A percentile compares a stretch with the other conserved stretches of the same genome.
phyloP scores from a whole-genome alignment of 495 filamentous ascomycete species.

The Corynascus novoguineensis region DNA sequence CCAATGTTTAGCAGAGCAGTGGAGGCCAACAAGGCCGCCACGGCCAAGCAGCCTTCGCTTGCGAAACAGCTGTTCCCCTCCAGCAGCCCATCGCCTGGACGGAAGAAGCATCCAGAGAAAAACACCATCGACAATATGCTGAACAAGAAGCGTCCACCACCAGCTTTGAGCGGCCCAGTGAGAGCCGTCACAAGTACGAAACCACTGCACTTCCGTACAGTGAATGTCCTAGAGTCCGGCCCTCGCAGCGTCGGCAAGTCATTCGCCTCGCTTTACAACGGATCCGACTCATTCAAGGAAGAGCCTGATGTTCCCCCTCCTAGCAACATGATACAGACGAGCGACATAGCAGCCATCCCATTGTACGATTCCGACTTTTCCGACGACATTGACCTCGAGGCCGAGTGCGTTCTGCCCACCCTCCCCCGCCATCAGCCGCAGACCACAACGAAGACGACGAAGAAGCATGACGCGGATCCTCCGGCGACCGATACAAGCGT shows the following conservation, averaged over 20 bases:
- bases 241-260: constrained; percentile 13
- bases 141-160: constrained; percentile 14
- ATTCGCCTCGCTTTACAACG: constrained; percentile 37
- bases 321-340: neutral
- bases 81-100: constrained; percentile 35
- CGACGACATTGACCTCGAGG: constrained; percentile 59
- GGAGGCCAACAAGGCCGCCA: constrained; percentile 15
- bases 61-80: constrained; percentile 46
- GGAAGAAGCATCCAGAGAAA: constrained; percentile 18
- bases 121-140: constrained; percentile 30
- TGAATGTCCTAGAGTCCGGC: constrained; percentile 9
- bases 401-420: constrained; percentile 41
- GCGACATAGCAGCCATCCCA: constrained; percentile 31
- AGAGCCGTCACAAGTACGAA: constrained; percentile 4
- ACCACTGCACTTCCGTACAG: constrained; percentile 16
- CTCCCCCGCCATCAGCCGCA: constrained; percentile 21
- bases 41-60: constrained; percentile 25
- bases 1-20: constrained; percentile 25
- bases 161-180: neutral
- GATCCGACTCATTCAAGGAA: constrained; percentile 42
- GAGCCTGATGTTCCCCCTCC: constrained; percentile 20
- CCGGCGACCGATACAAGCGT: constrained; percentile 19
- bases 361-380: constrained; percentile 64
- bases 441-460: neutral
- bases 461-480: constrained; percentile 8